Evolutionary conservation across 2,329 filamentous ascomycete genomes (phyloP).

Genomic region (Colletotrichum cuscutae): DNA sequence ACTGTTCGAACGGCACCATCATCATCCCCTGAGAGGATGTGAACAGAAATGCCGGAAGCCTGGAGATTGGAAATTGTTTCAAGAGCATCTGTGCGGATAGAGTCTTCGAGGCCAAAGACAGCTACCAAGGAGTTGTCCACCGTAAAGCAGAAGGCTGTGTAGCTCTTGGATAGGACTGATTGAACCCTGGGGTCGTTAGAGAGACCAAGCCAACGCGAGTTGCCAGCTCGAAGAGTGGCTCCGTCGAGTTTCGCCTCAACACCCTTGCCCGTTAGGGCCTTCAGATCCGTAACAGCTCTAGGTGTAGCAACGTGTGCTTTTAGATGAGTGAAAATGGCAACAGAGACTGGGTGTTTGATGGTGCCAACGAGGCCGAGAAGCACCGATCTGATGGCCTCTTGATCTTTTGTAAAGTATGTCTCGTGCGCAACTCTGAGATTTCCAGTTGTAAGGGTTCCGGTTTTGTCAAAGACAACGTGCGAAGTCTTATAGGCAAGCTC

Average conservation of each 20-base stretch:
- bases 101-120: slow-evolving; percentile 58
- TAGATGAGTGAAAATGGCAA: slow-evolving; percentile 56
- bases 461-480: slow-evolving; percentile 84
- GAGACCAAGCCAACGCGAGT: slow-evolving; percentile 58
- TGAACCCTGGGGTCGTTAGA: slow-evolving; percentile 45
- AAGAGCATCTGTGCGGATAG: slow-evolving; percentile 54
- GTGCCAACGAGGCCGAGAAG: slow-evolving; percentile 44
- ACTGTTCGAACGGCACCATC: slow-evolving; percentile 56
- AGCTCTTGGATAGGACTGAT: slow-evolving; percentile 45
- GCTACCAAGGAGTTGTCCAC: slow-evolving; percentile 49
- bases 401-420: slow-evolving; percentile 40
- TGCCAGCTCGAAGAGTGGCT: slow-evolving; percentile 56
- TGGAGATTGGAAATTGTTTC: slow-evolving; percentile 49
- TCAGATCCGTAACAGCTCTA: slow-evolving; percentile 42
- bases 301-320: slow-evolving; percentile 32
- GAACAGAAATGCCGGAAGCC: slow-evolving; percentile 52
- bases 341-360: slow-evolving; percentile 63
- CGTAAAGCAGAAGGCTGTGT: slow-evolving; percentile 60
- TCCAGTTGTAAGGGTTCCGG: slow-evolving; percentile 77
- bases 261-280: slow-evolving; percentile 57
- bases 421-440: slow-evolving; percentile 56
- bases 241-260: slow-evolving; percentile 49
- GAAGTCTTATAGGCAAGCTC: slow-evolving; percentile 70
- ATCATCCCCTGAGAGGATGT: slow-evolving; percentile 65
- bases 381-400: not conserved